Evolutionary conservation across 352 stramenopile species (phyloP).

Genomic region (Aphanomyces cochlioides): DNA sequence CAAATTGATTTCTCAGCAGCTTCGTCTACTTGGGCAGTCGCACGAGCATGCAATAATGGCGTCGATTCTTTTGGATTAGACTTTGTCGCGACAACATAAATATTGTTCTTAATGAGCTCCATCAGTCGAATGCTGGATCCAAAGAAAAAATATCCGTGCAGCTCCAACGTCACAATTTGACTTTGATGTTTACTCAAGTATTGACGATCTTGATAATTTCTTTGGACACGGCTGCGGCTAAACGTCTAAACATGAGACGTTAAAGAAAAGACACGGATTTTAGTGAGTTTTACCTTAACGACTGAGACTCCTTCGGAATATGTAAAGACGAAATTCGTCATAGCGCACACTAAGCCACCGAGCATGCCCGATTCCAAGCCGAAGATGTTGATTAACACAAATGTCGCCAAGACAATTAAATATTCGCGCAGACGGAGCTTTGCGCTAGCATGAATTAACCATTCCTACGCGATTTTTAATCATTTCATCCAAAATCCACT

Average conservation of each 20-base stretch:
- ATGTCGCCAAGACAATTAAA: slow-evolving; percentile 85
- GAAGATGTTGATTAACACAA: slow-evolving; percentile 84
- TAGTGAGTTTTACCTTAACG: slow-evolving; percentile 13
- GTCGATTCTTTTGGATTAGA: slow-evolving; percentile 16
- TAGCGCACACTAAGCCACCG: slow-evolving; percentile 78
- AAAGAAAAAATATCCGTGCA: slow-evolving; percentile 78
- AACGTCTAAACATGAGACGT: slow-evolving; percentile 56
- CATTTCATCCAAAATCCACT: not conserved
- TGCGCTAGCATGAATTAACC: slow-evolving; percentile 53
- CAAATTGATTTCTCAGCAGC: slow-evolving; percentile 13
- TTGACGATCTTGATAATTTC: slow-evolving; percentile 26
- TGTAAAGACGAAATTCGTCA: slow-evolving; percentile 48
- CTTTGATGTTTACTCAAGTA: slow-evolving; percentile 41
- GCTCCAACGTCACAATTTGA: slow-evolving; percentile 56
- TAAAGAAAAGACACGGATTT: slow-evolving; percentile 47
- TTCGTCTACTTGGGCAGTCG: not conserved
- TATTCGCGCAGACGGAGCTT: slow-evolving; percentile 85
- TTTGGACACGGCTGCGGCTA: slow-evolving; percentile 43
- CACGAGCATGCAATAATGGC: not conserved
- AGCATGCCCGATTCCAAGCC: slow-evolving; percentile 91
- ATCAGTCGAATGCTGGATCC: slow-evolving; percentile 65
- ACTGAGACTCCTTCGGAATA: slow-evolving; percentile 30
- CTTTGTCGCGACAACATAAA: slow-evolving; percentile 41
- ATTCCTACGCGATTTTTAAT: slow-evolving; percentile 38
- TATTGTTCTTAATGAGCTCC: slow-evolving; percentile 59